Base-by-base conservation (phyloP, 805 yeast genomes). In the Starmerella stellata region DNA sequence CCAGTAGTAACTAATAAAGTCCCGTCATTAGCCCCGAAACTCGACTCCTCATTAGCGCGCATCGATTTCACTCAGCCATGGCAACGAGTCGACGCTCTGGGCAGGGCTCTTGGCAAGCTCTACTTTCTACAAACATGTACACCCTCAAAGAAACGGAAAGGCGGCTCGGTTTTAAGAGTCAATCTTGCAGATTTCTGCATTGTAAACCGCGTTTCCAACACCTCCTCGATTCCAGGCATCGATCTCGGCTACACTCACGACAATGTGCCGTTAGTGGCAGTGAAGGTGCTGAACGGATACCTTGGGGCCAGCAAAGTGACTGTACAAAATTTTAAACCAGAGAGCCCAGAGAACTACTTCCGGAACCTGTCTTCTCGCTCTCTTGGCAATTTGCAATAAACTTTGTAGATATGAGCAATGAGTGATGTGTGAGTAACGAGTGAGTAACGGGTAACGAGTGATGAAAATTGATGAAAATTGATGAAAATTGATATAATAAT, bases 81-180 rank as follows among this genome's bases (percentile, higher is more conserved):
- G 2, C 24, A 14, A 2, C 30, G 33, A 2, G 24, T 29, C 4
- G 44, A 48, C 18, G 53, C 53, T 1, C 35, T 38, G 7, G 50
- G 50, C 5, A 34, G 50, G 9, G 53, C 53, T 2, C 43, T 50
- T 9, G 44, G 27, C 3, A 50, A 47, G 39, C 39, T 50, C 3
- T 48, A 30, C 30, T 41, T 46, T 24, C 45, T 39, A 35, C 51
- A 45, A 29, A 4, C 13, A 4, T 42, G 37, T 3, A 33, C 19
- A n/a, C 45, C 38, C 18, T 20, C 38, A 4, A 39, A 37, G 9
- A 29, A 36, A 1, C 39, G 39, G 2, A 25, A 21, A 11, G 44
- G 41, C 34, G 38, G 28, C 4, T 36, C 38, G 2, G 27, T 34
- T 4, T 20, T 48, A 9, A 44, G 49, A 3, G 41, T 47, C 15